Conservation (phyloP, 805 yeast genomes). For the Nakazawaea ishiwadae region DNA sequence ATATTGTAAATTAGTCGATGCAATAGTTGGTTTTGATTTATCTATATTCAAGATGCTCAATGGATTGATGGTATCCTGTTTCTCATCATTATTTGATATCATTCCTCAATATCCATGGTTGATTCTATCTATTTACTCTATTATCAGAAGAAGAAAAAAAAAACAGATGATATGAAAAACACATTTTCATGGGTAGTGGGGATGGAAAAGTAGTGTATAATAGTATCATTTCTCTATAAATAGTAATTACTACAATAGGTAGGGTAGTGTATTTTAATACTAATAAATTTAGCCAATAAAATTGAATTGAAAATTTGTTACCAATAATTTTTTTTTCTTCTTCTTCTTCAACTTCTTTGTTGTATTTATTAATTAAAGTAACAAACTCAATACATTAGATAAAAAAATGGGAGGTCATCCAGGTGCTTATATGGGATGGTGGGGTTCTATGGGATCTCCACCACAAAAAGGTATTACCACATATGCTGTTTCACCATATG, state of each 20-base stretch:
- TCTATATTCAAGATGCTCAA: constrained; percentile 2
- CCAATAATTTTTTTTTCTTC: not conserved
- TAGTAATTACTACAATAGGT: not conserved
- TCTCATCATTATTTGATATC: too few species aligned
- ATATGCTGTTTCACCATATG: constrained; percentile 90
- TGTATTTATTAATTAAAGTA: not conserved
- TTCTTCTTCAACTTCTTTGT: not conserved
- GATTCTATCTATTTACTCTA: too few species aligned
- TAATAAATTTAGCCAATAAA: not conserved
- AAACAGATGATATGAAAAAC: too few species aligned
- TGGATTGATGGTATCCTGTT: too few species aligned
- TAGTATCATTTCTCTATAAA: too few species aligned
- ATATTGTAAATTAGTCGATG: constrained; percentile 11
- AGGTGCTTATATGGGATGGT: constrained; percentile 92
- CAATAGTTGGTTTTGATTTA: constrained; percentile 11
- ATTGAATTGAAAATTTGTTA: constrained; percentile 3
- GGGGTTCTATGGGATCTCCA: constrained; percentile 85
- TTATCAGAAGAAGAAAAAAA: too few species aligned
- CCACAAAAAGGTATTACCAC: constrained; percentile 81
- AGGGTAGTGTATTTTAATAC: not conserved
- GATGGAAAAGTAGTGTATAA: too few species aligned
- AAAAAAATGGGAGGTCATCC: constrained; percentile 59
- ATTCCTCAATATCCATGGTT: not conserved
- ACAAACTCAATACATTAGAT: not conserved
- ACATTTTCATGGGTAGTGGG: too few species aligned